phyloP scores from a whole-genome alignment of 179 eudicot genomes.

The Spinacia oleracea region DNA sequence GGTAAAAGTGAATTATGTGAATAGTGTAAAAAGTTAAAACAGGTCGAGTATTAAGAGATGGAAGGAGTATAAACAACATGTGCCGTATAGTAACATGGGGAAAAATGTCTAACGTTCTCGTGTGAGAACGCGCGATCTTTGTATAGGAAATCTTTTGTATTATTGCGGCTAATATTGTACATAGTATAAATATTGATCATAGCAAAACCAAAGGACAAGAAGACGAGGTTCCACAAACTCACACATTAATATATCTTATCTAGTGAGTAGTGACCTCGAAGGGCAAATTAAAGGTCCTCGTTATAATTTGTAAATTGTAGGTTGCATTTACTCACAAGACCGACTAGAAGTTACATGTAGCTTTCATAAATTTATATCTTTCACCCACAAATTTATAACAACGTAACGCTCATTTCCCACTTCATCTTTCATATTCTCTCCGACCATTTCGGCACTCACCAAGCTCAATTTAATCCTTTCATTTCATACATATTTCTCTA shows the following conservation, averaged over 20 bases:
- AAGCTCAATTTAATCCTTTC: not conserved
- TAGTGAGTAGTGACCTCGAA: conserved; percentile 15
- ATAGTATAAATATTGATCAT: not conserved
- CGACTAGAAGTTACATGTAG: conserved; percentile 36
- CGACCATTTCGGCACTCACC: conserved; percentile 18
- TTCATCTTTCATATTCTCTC: conserved; percentile 4
- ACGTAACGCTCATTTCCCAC: conserved; percentile 4
- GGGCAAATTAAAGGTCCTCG: conserved; percentile 12
- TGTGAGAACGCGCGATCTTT: not conserved
- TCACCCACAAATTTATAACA: conserved; percentile 24
- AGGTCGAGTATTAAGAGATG: no score
- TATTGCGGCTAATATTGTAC: not conserved
- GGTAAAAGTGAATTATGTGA: no score
- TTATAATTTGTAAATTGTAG: not conserved
- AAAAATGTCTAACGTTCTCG: no score
- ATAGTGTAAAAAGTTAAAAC: no score
- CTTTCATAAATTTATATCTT: conserved; percentile 34
- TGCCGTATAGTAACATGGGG: no score
- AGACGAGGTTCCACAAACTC: not conserved
- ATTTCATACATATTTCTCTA: not conserved
- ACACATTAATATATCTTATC: conserved; percentile 1
- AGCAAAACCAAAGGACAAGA: not conserved
- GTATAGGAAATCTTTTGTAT: not conserved
- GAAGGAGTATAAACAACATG: no score
- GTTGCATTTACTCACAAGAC: conserved; percentile 20